Conservation (phyloP, 2,329 filamentous ascomycete genomes). For the Aspergillus niger region DNA sequence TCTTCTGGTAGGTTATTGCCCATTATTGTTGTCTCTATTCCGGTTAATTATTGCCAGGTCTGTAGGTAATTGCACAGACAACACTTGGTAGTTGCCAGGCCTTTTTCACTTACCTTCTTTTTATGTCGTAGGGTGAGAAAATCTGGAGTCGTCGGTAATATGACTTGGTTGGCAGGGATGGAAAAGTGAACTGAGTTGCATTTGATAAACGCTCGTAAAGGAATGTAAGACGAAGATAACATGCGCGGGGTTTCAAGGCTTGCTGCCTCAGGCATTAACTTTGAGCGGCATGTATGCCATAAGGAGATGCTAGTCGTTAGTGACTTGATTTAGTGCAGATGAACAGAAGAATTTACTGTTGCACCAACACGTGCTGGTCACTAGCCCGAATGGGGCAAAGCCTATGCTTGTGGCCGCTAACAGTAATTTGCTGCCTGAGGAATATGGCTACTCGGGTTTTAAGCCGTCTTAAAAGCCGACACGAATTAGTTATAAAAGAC, state of each 20-base stretch:
- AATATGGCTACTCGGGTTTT: no score
- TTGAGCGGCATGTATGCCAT: no score
- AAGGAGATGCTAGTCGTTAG: no score
- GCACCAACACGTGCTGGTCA: no score
- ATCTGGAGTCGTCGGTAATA: neutral
- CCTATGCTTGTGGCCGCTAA: no score
- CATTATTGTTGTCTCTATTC: slow-evolving; percentile 9
- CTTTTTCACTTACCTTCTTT: neutral
- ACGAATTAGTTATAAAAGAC: no score
- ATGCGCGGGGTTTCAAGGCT: neutral
- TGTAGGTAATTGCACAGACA: neutral
- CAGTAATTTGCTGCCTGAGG: no score
- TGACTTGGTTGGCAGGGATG: neutral
- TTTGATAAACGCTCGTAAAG: neutral
- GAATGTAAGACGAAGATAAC: neutral
- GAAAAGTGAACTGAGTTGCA: neutral
- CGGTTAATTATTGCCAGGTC: neutral
- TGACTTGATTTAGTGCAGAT: no score
- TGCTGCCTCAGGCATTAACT: neutral
- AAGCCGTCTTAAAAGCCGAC: no score
- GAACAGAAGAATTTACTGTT: no score
- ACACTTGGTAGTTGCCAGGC: neutral
- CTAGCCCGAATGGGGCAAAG: no score
- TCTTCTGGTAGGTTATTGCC: slow-evolving; percentile 9
- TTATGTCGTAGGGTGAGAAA: neutral